Percentiles rank a stretch among this genome's conserved stretches.
Conservation (phyloP, 1,284 basidiomycete genomes). For the Rhodotorula sp. region DNA sequence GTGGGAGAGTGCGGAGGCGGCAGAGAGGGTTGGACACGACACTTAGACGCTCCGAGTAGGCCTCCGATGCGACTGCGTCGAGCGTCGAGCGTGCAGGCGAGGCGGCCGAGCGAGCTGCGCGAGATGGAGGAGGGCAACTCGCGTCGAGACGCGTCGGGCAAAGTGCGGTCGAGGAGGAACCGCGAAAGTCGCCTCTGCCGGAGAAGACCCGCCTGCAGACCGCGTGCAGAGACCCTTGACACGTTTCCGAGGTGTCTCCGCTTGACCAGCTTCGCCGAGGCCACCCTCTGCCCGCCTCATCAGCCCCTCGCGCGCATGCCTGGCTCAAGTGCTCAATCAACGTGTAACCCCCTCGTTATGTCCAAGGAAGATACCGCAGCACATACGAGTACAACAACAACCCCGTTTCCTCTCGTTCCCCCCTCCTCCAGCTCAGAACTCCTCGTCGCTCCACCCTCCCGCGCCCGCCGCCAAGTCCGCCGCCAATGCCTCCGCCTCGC, state of each 20-base stretch:
- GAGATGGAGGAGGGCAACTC: not conserved
- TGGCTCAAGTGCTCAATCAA: no score
- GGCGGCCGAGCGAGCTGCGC: not conserved
- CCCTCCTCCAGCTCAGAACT: not conserved
- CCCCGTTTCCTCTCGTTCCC: not conserved
- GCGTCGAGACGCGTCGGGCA: not conserved
- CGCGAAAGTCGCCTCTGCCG: no score
- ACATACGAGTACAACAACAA: not conserved
- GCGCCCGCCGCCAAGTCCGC: not conserved
- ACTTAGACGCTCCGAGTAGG: not conserved
- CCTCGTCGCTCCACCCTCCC: conserved; percentile 7
- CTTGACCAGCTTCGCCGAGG: no score
- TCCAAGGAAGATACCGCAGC: not conserved
- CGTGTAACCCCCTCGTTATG: not conserved
- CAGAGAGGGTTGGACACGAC: not conserved
- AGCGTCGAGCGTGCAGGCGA: not conserved
- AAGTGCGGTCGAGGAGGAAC: not conserved
- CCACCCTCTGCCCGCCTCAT: no score
- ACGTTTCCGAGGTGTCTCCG: no score
- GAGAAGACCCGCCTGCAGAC: no score
- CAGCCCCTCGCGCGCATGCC: no score
- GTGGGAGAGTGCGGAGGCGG: not conserved
- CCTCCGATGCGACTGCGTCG: no score
- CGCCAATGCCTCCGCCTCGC: conserved; percentile 1
- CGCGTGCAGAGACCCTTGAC: no score